Conservation (phyloP, 768 basidiomycete species). For the Serendipita indica region DNA sequence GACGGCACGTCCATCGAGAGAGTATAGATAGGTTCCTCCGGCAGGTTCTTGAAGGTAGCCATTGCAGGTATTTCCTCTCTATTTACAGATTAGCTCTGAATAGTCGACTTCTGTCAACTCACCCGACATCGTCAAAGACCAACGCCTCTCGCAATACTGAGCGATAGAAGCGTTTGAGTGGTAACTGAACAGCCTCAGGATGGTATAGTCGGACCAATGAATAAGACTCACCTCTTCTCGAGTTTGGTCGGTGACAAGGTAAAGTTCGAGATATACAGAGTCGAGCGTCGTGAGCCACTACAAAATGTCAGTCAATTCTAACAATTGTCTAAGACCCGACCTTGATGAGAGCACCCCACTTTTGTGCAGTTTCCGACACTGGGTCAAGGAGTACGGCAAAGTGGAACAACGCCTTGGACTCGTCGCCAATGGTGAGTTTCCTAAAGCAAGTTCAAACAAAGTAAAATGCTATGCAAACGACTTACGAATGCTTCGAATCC, state of each 20-base stretch:
- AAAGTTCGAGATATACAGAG: conserved; percentile 54
- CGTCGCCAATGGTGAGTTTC: conserved; percentile 54
- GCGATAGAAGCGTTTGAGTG: conserved; percentile 85
- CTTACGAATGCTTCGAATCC: conserved; percentile 50
- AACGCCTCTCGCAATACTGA: conserved; percentile 47
- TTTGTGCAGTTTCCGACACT: conserved; percentile 68
- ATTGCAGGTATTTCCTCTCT: conserved; percentile 46
- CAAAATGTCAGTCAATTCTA: not conserved
- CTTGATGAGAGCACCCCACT: conserved; percentile 66
- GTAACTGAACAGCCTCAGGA: conserved; percentile 38
- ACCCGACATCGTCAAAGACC: conserved; percentile 60
- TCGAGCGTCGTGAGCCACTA: conserved; percentile 55
- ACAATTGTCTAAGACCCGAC: conserved; percentile 26
- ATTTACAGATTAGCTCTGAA: not conserved
- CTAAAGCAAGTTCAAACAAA: conserved; percentile 26
- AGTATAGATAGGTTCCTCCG: conserved; percentile 80
- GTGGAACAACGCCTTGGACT: conserved; percentile 48
- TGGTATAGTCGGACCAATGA: not conserved
- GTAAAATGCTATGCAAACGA: conserved; percentile 11
- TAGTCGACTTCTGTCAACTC: conserved; percentile 18
- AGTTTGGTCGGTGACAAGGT: conserved; percentile 50
- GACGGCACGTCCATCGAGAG: conserved; percentile 83
- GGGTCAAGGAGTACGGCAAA: conserved; percentile 71
- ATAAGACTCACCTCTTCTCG: conserved; percentile 46
- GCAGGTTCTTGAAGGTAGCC: conserved; percentile 55